Percentiles rank a stretch among this genome's conserved stretches.
These are phyloP conservation scores for Diplodia seriata DNA, from an alignment of 2,329 filamentous ascomycete genomes.

Conservation along the genomic window DNA sequence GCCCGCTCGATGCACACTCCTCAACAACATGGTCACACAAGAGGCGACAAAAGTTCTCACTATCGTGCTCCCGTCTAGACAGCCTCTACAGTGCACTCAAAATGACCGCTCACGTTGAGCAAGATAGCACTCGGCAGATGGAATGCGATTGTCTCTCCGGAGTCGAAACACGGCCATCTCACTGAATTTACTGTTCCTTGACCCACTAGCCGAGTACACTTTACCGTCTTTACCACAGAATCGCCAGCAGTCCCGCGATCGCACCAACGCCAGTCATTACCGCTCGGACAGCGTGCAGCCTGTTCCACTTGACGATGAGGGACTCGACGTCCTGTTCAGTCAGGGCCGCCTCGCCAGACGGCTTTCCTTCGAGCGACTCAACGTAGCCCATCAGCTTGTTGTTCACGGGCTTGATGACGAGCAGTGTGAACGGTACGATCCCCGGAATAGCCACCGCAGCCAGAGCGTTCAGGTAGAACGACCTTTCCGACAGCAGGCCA, in stretches of 20 bases:
- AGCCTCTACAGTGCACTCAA: too few species aligned
- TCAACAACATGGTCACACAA: too few species aligned
- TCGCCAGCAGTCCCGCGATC: slow-evolving; percentile 21
- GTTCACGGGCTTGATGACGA: slow-evolving; percentile 38
- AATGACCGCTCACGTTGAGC: too few species aligned
- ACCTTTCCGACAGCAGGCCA: slow-evolving; percentile 17
- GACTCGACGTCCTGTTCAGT: slow-evolving; percentile 34
- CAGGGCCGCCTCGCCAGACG: slow-evolving; percentile 13
- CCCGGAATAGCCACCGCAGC: slow-evolving; percentile 36
- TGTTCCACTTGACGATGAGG: slow-evolving; percentile 38
- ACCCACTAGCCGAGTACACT: too few species aligned
- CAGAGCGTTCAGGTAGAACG: slow-evolving; percentile 36
- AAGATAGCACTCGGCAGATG: too few species aligned
- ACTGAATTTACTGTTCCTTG: too few species aligned
- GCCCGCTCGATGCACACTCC: too few species aligned
- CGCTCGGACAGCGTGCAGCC: slow-evolving; percentile 35
- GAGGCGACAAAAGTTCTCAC: too few species aligned
- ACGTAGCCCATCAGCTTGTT: slow-evolving; percentile 36
- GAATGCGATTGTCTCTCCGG: neutral
- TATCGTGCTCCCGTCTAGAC: too few species aligned
- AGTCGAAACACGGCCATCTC: too few species aligned
- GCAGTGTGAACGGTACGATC: slow-evolving; percentile 40
- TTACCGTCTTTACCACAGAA: slow-evolving; percentile 15
- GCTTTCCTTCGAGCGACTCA: slow-evolving; percentile 27
- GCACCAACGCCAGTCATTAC: slow-evolving; percentile 11